Evolutionary conservation across 495 filamentous ascomycete species (phyloP), one percentile per base, ranked within the genome.

Genomic region (Podospora conica): DNA sequence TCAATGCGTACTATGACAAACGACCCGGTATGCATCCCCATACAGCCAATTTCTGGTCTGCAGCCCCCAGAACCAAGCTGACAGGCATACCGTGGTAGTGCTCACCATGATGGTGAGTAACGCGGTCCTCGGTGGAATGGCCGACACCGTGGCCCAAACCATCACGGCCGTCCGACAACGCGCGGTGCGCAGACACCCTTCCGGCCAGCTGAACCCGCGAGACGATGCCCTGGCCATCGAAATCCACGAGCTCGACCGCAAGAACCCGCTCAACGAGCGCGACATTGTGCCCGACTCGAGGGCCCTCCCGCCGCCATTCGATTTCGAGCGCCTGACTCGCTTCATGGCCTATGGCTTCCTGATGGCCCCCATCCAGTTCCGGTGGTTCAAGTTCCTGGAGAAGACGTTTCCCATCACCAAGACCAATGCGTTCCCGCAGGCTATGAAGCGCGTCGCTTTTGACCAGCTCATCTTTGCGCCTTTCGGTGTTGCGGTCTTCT

Each of bases 61-160:
- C 58, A 6, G 12, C 27, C 6, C 56, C 25, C n/a, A 60, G n/a
- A 15, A 10, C 27, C 57, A 65, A 31, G 57, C 60, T 60, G 24
- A 65, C 56, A 3, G 18, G 27, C 6, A 22, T 33, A 56, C 62
- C 60, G 7, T 23, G 64, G 70, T 78, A 91, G 91, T 98, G 48
- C 83, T 98, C 67, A 98, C 95, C 54, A 98, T 94, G 76, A 98
- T 98, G 95, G 90, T 97, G 67, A 94, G 92, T 70, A 98, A 98
- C 78, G 90, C 95, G 64, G 89, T 98, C 31, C 86, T 98, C 25
- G 92, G 91, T 77, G 94, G 92, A 67, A 61, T 78, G 58, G 76
- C 95, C 74, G 95, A 99, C 80, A 98, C 94, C 18, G 91, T 96
- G 65, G 95, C 95, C 61, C 95, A 99, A 74, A 86, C 90, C 62